These are phyloP conservation scores for Coemansia sp. DNA, from an alignment of 192 early-diverging fungal species.

Conservation along the genomic window DNA sequence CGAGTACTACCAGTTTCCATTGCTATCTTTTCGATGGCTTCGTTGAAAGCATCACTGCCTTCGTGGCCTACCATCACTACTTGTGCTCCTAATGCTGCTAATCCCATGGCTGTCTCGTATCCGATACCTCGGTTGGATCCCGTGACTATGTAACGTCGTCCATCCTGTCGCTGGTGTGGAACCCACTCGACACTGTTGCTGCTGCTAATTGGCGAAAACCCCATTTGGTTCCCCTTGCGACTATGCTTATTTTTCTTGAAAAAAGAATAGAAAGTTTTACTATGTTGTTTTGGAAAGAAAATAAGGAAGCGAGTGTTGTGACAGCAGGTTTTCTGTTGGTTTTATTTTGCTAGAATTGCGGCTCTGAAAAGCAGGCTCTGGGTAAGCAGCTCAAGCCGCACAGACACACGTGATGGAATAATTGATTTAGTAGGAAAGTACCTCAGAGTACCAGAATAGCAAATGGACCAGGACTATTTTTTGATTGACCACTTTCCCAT, in stretches of 20 bases:
- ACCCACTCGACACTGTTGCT: constrained; percentile 33
- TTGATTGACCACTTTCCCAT: too few relatives aligned
- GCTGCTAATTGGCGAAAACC: constrained; percentile 34
- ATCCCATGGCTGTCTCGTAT: constrained; percentile 31
- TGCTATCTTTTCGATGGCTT: constrained; percentile 42
- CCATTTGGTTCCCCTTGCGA: too few relatives aligned
- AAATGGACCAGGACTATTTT: too few relatives aligned
- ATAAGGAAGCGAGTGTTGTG: too few relatives aligned
- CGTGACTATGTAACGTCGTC: constrained; percentile 41
- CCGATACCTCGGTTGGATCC: constrained; percentile 54
- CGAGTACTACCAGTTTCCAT: constrained; percentile 42
- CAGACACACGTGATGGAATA: background rate
- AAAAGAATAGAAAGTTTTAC: too few relatives aligned
- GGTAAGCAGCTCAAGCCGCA: background rate
- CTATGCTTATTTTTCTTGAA: too few relatives aligned
- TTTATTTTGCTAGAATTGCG: background rate
- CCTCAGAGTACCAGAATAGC: too few relatives aligned
- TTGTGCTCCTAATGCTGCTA: constrained; percentile 48
- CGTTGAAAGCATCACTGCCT: constrained; percentile 27
- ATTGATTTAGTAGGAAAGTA: too few relatives aligned
- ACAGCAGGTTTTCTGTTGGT: background rate
- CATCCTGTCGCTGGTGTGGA: constrained; percentile 36
- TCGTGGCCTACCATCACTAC: constrained; percentile 47
- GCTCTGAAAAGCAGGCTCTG: background rate
- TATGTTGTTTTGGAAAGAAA: too few relatives aligned